Evolutionary conservation across 106 monocot species (phyloP).

Genomic region (Phalaenopsis aphrodite): DNA sequence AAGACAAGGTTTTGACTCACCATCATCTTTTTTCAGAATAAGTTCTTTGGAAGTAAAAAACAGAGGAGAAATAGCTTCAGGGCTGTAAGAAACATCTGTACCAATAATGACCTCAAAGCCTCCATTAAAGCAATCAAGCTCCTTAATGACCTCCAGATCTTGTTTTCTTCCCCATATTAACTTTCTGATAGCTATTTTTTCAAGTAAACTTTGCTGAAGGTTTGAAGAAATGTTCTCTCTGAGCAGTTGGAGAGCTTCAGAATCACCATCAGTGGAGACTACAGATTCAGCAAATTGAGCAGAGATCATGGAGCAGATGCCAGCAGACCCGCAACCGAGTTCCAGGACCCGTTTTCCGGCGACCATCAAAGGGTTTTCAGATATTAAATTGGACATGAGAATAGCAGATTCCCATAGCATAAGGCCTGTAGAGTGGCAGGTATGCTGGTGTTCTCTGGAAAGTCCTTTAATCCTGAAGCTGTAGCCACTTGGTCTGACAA

Average conservation of each 20-base stretch:
- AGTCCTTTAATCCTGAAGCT: conserved; percentile 58
- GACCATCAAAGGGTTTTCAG: conserved; percentile 65
- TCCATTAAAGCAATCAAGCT: conserved; percentile 15
- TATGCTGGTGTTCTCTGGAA: conserved; percentile 74
- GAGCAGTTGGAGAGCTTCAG: conserved; percentile 53
- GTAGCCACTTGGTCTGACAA: conserved; percentile 40
- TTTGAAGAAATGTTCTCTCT: conserved; percentile 48
- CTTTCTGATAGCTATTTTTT: conserved; percentile 43
- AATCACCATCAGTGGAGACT: conserved; percentile 83
- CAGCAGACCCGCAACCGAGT: conserved; percentile 82
- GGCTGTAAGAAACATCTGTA: conserved; percentile 74
- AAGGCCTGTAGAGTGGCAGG: conserved; percentile 89
- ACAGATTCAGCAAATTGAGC: conserved; percentile 49
- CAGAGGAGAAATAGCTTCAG: conserved; percentile 59
- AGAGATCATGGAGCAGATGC: conserved; percentile 92
- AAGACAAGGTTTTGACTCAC: conserved; percentile 28
- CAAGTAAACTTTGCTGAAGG: conserved; percentile 20
- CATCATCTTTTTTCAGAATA: conserved; percentile 16
- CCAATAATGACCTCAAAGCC: conserved; percentile 85
- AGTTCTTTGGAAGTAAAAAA: conserved; percentile 76
- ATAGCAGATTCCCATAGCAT: conserved; percentile 93
- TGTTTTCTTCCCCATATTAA: conserved; percentile 69
- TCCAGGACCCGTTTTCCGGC: conserved; percentile 69
- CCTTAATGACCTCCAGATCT: conserved; percentile 34
- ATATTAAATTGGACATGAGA: conserved; percentile 60